Conservation (phyloP, 2,329 filamentous ascomycete genomes). For the Cladorrhinum sp. region DNA sequence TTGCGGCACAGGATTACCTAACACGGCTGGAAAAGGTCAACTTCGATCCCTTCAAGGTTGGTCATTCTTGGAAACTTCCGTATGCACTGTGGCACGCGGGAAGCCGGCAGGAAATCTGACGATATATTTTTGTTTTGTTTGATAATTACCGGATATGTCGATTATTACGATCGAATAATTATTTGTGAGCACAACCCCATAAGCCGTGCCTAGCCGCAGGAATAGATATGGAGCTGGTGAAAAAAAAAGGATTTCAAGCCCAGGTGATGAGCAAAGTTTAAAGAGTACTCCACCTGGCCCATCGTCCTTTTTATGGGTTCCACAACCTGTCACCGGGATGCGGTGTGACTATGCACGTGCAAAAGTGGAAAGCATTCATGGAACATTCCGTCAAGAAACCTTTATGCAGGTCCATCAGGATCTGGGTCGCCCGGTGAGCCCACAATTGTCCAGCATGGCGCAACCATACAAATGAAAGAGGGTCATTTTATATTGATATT, state of each 20-base stretch:
- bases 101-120: conserved; percentile 47
- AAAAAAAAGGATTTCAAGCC: not conserved
- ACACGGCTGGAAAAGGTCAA: conserved; percentile 73
- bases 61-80: conserved; percentile 75
- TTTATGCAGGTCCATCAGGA: not conserved
- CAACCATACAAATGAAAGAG: not conserved
- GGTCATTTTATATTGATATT: not conserved
- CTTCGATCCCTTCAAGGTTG: conserved; percentile 76
- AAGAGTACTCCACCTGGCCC: not conserved
- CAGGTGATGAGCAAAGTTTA: not conserved
- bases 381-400: not conserved
- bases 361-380: not conserved
- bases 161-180: not conserved
- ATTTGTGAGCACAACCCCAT: not conserved
- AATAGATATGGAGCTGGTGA: not conserved
- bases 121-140: too few species aligned
- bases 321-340: not conserved
- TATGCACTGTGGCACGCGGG: conserved; percentile 64
- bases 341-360: not conserved
- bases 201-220: not conserved
- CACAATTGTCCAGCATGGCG: not conserved
- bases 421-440: not conserved
- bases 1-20: conserved; percentile 77
- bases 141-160: not conserved
- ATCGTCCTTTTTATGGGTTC: not conserved